Evolutionary conservation across 139 green algal genomes (phyloP).

Genomic region (Volvox reticuliferus): DNA sequence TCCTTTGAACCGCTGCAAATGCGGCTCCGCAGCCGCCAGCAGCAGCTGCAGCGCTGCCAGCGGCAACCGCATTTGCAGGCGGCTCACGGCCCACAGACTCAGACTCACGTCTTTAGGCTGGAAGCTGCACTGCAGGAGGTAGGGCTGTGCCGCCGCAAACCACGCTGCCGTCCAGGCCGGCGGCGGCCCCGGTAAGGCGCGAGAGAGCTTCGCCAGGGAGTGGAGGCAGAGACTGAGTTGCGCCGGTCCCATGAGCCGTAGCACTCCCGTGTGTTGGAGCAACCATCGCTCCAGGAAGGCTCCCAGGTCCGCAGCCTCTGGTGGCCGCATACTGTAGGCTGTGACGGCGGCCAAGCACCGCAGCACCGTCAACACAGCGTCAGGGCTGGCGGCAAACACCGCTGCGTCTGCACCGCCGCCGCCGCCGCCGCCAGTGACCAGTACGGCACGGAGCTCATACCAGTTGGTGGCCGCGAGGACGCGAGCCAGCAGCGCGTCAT

Average conservation of each 20-base stretch:
- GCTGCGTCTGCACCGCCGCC: neutral
- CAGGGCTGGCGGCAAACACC: neutral
- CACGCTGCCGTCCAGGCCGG: neutral
- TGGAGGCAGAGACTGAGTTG: constrained; percentile 7
- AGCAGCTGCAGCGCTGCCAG: constrained; percentile 36
- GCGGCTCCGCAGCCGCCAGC: constrained; percentile 31
- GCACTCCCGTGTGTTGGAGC: neutral
- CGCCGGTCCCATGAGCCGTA: neutral
- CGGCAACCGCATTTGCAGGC: constrained; percentile 27
- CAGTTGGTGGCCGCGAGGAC: constrained; percentile 2
- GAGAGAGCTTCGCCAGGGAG: constrained; percentile 5
- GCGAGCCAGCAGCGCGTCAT: neutral
- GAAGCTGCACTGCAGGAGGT: constrained; percentile 10
- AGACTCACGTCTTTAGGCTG: constrained; percentile 13
- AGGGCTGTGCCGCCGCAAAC: constrained; percentile 31
- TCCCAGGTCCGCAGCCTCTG: neutral
- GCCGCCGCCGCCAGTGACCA: constrained; percentile 9
- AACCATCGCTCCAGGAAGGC: constrained; percentile 38
- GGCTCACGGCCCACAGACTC: constrained; percentile 17
- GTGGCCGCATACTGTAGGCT: constrained; percentile 30
- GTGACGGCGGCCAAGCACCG: neutral
- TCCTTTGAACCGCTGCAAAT: constrained; percentile 33
- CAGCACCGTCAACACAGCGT: constrained; percentile 8
- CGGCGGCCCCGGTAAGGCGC: constrained; percentile 17
- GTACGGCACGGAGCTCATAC: constrained; percentile 33